phyloP scores from a whole-genome alignment of 2,329 filamentous ascomycete genomes.

The Alternaria viburni region DNA sequence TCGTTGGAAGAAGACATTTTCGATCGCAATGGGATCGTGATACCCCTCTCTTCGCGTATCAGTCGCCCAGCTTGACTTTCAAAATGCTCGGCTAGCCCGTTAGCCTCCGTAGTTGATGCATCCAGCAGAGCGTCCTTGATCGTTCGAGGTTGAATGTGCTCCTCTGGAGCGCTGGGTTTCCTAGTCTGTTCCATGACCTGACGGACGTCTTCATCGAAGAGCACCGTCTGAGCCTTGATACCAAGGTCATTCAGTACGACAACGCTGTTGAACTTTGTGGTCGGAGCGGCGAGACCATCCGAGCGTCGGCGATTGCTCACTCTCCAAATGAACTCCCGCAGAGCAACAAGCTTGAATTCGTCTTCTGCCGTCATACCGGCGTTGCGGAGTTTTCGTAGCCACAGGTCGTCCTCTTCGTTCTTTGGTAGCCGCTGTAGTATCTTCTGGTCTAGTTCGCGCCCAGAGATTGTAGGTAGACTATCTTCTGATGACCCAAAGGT shows the following conservation, averaged over 20 bases:
- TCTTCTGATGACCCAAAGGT: constrained; percentile 67
- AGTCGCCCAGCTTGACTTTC: constrained; percentile 50
- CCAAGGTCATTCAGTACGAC: constrained; percentile 76
- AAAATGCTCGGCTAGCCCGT: constrained; percentile 58
- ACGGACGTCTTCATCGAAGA: constrained; percentile 77
- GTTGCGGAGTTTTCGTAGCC: constrained; percentile 84
- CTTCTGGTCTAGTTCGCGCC: constrained; percentile 63
- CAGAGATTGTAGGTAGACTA: constrained; percentile 60
- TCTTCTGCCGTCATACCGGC: constrained; percentile 83
- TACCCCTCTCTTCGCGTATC: constrained; percentile 32
- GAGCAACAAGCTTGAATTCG: constrained; percentile 83
- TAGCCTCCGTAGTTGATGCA: constrained; percentile 86
- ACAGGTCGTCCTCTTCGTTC: constrained; percentile 93
- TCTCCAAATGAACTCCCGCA: constrained; percentile 91
- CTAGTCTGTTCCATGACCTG: constrained; percentile 54
- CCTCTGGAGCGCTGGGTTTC: constrained; percentile 40
- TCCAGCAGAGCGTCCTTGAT: constrained; percentile 91
- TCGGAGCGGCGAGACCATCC: constrained; percentile 50
- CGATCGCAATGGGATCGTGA: constrained; percentile 31
- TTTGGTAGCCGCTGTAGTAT: constrained; percentile 69
- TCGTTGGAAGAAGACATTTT: constrained; percentile 23
- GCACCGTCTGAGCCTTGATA: constrained; percentile 84
- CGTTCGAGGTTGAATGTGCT: constrained; percentile 65
- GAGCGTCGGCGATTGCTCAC: constrained; percentile 74
- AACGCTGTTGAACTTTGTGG: constrained; percentile 68